Evolutionary conservation across 108 stramenopile genomes (phyloP), one percentile per base, ranked within the genome.

Genomic region (Discostella pseudostelligera): DNA sequence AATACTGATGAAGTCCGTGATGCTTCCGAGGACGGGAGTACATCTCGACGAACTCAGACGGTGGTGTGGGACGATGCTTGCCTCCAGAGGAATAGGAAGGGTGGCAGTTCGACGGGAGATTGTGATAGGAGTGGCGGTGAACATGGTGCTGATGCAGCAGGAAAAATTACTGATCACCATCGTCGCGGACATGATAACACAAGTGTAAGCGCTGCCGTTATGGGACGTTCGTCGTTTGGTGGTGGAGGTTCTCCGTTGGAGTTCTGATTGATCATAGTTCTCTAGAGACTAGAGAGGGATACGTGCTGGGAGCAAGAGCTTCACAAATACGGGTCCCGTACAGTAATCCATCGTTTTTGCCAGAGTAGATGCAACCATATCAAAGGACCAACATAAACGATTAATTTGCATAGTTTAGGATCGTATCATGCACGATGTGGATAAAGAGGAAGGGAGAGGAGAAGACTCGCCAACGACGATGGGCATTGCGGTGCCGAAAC

Each of bases 41-140:
- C 6, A 26, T 13, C 32, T 5, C 19, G 37, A 0, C 36, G 17
- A 35, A 56, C 17, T 8, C 32, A 56, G 55, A 56, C 55, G n/a
- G 55, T 56, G 11, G 55, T 56, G 17, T 56, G 55, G 55, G 55
- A 56, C n/a, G 19, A 56, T 9, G 55, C n/a, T 81, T 93, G 35
- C 92, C 92, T 29, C 92, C 92, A 6, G 87, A 90, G 67, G 92
- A 89, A n/a, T 75, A 65, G 62, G 22, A 47, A 44, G 48, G 69
- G 73, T 47, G 81, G 76, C 25, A 65, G 69, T 28, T 68, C 57
- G 16, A 60, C 45, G 11, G 54, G 66, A 4, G 62, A 69, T 21
- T 68, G 69, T 14, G 77, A 61, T 16, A 59, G 77, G 39, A 74
- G 69, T 48, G 73, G 72, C 1, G 70, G 65, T 13, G 70, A 60